Evolutionary conservation across 768 basidiomycete genomes (phyloP), one percentile per base, ranked within the genome.

Genomic region (Trametes sanguinea): DNA sequence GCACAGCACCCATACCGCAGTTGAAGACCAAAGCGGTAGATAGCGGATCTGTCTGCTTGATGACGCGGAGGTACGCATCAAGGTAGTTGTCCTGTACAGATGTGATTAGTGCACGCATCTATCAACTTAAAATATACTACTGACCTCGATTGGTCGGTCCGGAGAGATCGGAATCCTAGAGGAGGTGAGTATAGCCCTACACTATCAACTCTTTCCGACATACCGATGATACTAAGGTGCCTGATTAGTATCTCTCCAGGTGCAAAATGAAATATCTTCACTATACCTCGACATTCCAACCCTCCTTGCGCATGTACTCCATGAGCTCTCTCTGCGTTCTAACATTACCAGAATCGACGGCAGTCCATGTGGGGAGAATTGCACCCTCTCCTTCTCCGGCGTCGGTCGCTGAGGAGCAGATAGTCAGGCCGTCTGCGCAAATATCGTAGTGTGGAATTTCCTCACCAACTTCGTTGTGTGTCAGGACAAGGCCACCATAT

Each of bases 1-100:
- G 84, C 1, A 98, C 95, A 2, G 93, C 94, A 47, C 97, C 97
- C 87, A 96, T 94, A 35, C 97, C 96, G 72, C 96, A 98, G 51
- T 91, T 94, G 73, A 98, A 98, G 4, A 98, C 90, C 17, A 98
- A 78, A 0, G 90, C 87, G 0, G 94, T 94, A 16, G 79, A 79
- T 3, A 88, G 76, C 2, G 96, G 95, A 68, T 96, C 92, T 0
- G 89, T 84, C 42, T 82, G 75, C 64, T 86, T 85, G 61, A 99
- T 89, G 37, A 96, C 87, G 3, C 81, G 82, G 17, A 95, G 79
- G 72, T 98, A 99, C 0, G 92, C 90, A 74, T 98, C 97, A 16
- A 99, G 85, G 74, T 99, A 98, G 70, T 95, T 95, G 73, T 97
- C 92, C 87, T 92, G 62, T 2, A 32, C 6, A 17, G n/a, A 13